phyloP scores from a whole-genome alignment of 495 filamentous ascomycete genomes.

The Friedmanniomyces endolithicus region DNA sequence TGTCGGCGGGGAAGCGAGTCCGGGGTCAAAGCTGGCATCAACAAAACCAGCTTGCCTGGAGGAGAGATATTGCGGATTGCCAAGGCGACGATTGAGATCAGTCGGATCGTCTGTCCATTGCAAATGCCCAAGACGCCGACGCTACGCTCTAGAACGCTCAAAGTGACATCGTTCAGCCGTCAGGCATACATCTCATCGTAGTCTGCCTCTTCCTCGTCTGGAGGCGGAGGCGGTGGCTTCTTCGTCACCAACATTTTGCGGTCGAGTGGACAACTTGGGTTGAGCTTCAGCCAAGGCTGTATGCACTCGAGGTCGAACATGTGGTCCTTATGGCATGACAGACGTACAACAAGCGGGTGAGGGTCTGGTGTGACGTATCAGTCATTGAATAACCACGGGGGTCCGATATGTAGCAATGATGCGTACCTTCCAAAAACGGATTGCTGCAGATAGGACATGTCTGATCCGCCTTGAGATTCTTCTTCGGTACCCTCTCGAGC shows the following conservation, averaged over 20 bases:
- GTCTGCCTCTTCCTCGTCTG: constrained; percentile 34
- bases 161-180: neutral
- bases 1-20: too few species aligned
- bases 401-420: neutral
- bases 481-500: constrained; percentile 68
- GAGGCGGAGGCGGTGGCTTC: constrained; percentile 44
- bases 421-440: constrained; percentile 62
- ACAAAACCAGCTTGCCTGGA: too few species aligned
- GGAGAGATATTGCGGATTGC: too few species aligned
- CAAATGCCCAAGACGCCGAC: neutral
- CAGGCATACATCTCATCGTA: constrained; percentile 34
- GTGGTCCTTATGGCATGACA: constrained; percentile 74
- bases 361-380: constrained; percentile 6
- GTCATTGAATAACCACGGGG: neutral
- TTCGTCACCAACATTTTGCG: constrained; percentile 66
- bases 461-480: constrained; percentile 51
- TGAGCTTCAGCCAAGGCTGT: constrained; percentile 77
- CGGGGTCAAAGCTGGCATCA: too few species aligned
- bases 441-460: constrained; percentile 80
- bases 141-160: constrained; percentile 2
- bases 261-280: constrained; percentile 83
- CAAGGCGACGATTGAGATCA: too few species aligned
- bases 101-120: too few species aligned
- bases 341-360: constrained; percentile 68
- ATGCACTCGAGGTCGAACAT: constrained; percentile 90